These are phyloP conservation scores for Dendrostoma leiphaemia DNA, from an alignment of 2,329 filamentous ascomycete genomes.

Conservation along the genomic window DNA sequence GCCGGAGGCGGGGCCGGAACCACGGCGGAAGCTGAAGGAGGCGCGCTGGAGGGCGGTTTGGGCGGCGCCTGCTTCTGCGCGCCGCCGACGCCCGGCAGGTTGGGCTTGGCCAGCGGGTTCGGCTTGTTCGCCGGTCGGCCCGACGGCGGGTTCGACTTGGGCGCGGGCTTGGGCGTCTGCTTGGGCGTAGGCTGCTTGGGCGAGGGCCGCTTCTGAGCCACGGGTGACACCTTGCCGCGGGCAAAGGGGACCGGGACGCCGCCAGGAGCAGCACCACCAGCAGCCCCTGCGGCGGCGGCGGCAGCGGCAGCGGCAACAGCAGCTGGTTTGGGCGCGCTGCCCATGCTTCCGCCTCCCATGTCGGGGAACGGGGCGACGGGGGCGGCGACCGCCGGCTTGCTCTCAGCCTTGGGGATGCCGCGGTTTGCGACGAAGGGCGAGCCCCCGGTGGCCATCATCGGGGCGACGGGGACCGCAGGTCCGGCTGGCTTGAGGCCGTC, in stretches of 20 bases:
- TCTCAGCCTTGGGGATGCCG: conserved; percentile 8
- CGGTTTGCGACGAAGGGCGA: conserved; percentile 14
- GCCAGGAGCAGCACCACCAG: too few species aligned
- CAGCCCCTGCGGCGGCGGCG: neutral
- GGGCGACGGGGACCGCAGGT: conserved; percentile 14
- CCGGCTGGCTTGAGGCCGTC: conserved; percentile 10
- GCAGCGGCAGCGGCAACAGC: neutral
- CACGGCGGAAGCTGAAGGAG: conserved; percentile 2
- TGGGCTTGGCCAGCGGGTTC: conserved; percentile 16
- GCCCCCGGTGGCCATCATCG: conserved; percentile 13
- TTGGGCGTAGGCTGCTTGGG: conserved; percentile 5
- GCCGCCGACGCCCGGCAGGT: too few species aligned
- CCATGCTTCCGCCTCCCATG: conserved; percentile 13
- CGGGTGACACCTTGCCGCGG: conserved; percentile 2
- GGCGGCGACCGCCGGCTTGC: too few species aligned
- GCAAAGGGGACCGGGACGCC: conserved; percentile 8
- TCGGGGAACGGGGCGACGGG: conserved; percentile 20
- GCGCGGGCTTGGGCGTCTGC: neutral
- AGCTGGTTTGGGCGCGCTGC: conserved; percentile 1
- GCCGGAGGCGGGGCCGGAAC: neutral
- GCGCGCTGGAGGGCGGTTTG: conserved; percentile 8
- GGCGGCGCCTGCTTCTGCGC: conserved; percentile 9
- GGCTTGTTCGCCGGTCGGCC: conserved; percentile 13
- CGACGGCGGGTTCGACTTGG: conserved; percentile 13
- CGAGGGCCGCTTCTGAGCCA: conserved; percentile 10